Conservation (phyloP, 164 flowering plant species). For the Aristolochia fimbriata region DNA sequence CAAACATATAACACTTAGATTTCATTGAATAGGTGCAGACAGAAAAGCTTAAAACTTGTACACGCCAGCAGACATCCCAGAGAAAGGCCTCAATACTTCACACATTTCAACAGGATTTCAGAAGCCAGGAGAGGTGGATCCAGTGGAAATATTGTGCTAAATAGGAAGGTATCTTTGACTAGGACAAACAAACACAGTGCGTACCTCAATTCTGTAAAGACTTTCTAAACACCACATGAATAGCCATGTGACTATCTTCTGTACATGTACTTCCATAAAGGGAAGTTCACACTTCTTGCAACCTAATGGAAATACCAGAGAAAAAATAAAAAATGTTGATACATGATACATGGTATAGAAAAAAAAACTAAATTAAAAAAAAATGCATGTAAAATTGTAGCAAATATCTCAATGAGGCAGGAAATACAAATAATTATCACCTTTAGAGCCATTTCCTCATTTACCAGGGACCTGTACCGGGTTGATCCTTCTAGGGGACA, state of each 20-base stretch:
- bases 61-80: too few species aligned
- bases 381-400: background rate
- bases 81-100: too few species aligned
- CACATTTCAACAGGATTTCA: too few species aligned
- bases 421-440: conserved; percentile 19
- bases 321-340: background rate
- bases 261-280: conserved; percentile 69
- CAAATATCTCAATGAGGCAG: background rate
- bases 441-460: conserved; percentile 80
- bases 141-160: too few species aligned
- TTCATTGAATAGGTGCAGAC: too few species aligned
- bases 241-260: conserved; percentile 26
- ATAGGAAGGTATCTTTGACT: too few species aligned
- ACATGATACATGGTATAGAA: background rate
- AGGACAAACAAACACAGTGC: too few species aligned
- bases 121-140: too few species aligned
- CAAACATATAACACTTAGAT: too few species aligned
- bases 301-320: conserved; percentile 37
- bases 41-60: too few species aligned
- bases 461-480: conserved; percentile 61
- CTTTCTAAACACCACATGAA: too few species aligned
- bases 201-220: too few species aligned
- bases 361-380: background rate
- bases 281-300: conserved; percentile 86
- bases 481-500: conserved; percentile 89